Evolutionary conservation across 164 flowering plant species (phyloP), one percentile per base, ranked within the genome.

Genomic region (Buxus sempervirens): DNA sequence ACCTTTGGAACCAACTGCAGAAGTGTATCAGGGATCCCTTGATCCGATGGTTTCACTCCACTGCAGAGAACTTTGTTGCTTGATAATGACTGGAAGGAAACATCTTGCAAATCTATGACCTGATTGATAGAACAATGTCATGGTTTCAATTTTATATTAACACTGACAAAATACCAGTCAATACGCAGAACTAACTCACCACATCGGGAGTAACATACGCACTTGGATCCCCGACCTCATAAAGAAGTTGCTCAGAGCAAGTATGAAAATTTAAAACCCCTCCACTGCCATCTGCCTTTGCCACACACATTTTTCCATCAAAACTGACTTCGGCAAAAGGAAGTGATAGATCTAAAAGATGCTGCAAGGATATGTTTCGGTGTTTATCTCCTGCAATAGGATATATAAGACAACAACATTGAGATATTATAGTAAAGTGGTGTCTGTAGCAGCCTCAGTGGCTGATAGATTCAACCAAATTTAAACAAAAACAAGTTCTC

Each of bases 171-270:
- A 61, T 21, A 70, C 26, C 28, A 62, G 28, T 55, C 32, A 48
- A 53, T 23, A 61, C 26, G 60, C 21, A 64, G 3, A 54, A 26
- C 45, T 25, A 49, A 71, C 88, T 76, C 70, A 90, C 98, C 85
- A 87, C 86, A 82, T 95, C 98, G 71, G 98, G 98, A 72, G 97
- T 95, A 65, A 95, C 55, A 78, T 95, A 95, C 28, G 89, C 89
- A 75, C 82, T 61, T 25, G 98, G 97, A 82, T 95, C 88, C 62
- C 91, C 96, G 74, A 95, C 60, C 79, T 95, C 98, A 75, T 95
- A 95, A n/a, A 95, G 96, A 69, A 95, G 96, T 70, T 92, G 98
- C 74, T 95, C 75, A 49, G 97, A 93, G 77, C 98, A 95, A 45
- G 96, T 95, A 77, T 84, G 82, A 59, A 76, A 75, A 80, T 86